A percentile compares a stretch with the other conserved stretches of the same genome.
Evolutionary conservation across 768 basidiomycete species (phyloP).

Genomic region (Candolleomyces efflorescens): DNA sequence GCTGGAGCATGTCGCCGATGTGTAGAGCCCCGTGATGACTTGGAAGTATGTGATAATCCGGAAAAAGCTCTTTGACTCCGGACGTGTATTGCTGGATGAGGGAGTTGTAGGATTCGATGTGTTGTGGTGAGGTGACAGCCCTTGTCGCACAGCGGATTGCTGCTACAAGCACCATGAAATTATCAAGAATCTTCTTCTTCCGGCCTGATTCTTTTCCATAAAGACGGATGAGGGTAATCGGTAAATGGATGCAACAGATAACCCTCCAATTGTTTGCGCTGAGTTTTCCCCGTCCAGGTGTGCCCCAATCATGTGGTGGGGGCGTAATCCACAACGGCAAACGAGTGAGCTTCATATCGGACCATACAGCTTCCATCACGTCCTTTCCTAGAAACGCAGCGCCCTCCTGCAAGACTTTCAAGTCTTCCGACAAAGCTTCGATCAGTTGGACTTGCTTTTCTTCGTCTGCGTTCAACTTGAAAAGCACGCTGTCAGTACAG

Average conservation of each 20-base stretch:
- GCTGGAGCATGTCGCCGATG: slow-evolving; percentile 13
- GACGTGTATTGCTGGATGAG: slow-evolving; percentile 17
- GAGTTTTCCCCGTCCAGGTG: slow-evolving; percentile 23
- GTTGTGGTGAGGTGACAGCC: slow-evolving; percentile 12
- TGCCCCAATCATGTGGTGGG: slow-evolving; percentile 28
- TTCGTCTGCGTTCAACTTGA: no score
- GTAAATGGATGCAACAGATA: slow-evolving; percentile 22
- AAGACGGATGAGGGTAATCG: slow-evolving; percentile 23
- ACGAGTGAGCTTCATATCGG: slow-evolving; percentile 22
- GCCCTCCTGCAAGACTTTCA: no score
- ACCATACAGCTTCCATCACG: slow-evolving; percentile 23
- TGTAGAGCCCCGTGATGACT: slow-evolving; percentile 20
- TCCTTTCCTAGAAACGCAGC: slow-evolving; percentile 23
- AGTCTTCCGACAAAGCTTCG: neutral
- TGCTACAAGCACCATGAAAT: slow-evolving; percentile 25
- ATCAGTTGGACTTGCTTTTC: neutral
- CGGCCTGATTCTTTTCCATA: slow-evolving; percentile 14
- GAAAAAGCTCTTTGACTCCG: slow-evolving; percentile 12
- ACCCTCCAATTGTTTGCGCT: slow-evolving; percentile 24
- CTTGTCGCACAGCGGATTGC: slow-evolving; percentile 18
- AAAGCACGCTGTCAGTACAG: no score
- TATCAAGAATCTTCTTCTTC: slow-evolving; percentile 16
- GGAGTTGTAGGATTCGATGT: slow-evolving; percentile 16
- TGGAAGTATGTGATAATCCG: slow-evolving; percentile 14
- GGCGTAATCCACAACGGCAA: slow-evolving; percentile 26